These are phyloP conservation scores for Melampsora abietis-canadensis DNA, from an alignment of 1,284 basidiomycete species.

Conservation along the genomic window DNA sequence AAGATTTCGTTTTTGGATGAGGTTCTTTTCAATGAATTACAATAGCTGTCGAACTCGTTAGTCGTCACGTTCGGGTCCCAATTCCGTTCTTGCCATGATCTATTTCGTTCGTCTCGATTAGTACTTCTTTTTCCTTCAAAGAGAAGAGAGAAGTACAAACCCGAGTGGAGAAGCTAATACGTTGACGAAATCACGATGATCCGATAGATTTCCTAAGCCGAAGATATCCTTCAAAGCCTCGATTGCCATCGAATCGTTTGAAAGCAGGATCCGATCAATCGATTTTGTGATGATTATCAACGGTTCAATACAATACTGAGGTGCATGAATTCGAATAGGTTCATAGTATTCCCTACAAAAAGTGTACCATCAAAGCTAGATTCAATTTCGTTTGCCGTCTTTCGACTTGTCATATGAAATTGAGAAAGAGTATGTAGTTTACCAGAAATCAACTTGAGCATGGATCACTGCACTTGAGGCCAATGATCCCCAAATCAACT, in stretches of 20 bases:
- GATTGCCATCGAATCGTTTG: neutral
- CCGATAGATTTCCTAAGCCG: neutral
- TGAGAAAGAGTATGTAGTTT: conserved; percentile 16
- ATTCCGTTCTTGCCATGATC: neutral
- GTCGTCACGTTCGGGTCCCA: neutral
- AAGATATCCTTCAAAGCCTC: neutral
- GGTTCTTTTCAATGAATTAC: neutral
- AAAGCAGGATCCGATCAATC: neutral
- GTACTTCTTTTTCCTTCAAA: neutral
- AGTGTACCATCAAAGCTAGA: too few relatives aligned
- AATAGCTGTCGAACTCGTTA: neutral
- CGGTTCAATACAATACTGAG: neutral
- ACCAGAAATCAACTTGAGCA: conserved; percentile 47
- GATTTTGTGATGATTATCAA: neutral
- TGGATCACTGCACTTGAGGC: conserved; percentile 51
- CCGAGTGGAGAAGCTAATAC: neutral
- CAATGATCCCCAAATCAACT: conserved; percentile 50
- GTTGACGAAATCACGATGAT: neutral
- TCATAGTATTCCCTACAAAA: conserved; percentile 34
- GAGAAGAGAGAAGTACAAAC: too few relatives aligned
- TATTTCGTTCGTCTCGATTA: neutral
- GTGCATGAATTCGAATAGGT: conserved; percentile 45
- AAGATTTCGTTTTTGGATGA: neutral
- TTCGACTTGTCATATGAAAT: too few relatives aligned
- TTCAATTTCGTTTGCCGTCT: too few relatives aligned